Evolutionary conservation across 2,329 filamentous ascomycete species (phyloP), one percentile per base, ranked within the genome.

Genomic region (Colletotrichum spaethianum): DNA sequence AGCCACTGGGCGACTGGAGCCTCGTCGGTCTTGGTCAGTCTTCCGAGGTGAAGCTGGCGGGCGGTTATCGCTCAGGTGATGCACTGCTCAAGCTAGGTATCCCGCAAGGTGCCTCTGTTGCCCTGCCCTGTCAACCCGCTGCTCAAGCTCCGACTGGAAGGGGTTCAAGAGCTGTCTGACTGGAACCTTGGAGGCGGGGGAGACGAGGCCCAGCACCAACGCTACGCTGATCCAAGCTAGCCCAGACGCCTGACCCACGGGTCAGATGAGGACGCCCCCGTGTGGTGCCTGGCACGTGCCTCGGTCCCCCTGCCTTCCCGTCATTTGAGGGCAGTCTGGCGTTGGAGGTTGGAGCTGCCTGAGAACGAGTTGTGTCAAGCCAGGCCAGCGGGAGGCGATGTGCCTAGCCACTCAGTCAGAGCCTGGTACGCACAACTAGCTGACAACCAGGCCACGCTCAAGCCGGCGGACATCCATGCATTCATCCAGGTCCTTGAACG

Each of bases 211-310:
- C 65, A 72, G 69, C 65, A 72, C 50, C 65, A 72, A 60, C 70
- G 65, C 70, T 70, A 72, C 53, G 65, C 70, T 72, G 65, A 69
- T 72, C 70, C 52, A 40, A 69, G 70, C 70, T 72, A 69, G 68
- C 50, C 65, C 28, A 31, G 38, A 64, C 60, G 70, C 65, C 70
- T 72, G 70, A 72, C 70, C 65, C 65, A 72, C 60, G 14, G 70
- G 70, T 72, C 70, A 72, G 65, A 72, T 72, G 70, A 68, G 46
- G 40, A 52, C 40, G 48, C 42, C 70, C 59, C 52, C 46, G 69
- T 72, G 44, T 64, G 62, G 69, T 72, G 46, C 69, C 69, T 72
- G 69, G 69, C 69, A 72, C 69, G 69, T 72, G 69, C 69, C 69
- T 64, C 59, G 31, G 18, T 48, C 53, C 56, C 48, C 65, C 53